phyloP scores from a whole-genome alignment of 1,284 basidiomycete genomes.

The Tremellales sp. region DNA sequence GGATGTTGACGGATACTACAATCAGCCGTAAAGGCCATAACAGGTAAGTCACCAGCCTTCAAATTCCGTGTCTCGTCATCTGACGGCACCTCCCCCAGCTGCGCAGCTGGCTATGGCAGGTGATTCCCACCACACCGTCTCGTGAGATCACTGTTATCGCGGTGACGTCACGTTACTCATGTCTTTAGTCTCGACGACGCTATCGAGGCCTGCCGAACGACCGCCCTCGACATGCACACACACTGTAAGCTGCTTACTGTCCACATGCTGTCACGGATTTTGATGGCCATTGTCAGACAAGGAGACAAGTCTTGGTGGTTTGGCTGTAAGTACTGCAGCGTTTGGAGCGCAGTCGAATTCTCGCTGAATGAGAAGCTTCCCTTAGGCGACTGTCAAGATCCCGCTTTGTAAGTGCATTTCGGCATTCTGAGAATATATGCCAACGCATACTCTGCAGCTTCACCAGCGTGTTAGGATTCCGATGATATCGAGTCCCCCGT shows the following conservation, averaged over 20 bases:
- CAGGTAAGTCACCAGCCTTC: slow-evolving; percentile 51
- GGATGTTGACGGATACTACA: slow-evolving; percentile 57
- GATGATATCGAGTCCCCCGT: not conserved
- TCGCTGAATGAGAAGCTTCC: slow-evolving; percentile 7
- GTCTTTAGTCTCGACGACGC: slow-evolving; percentile 89
- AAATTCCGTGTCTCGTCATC: not conserved
- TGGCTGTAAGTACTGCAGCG: slow-evolving; percentile 60
- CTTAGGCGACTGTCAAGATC: slow-evolving; percentile 66
- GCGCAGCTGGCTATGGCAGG: slow-evolving; percentile 91
- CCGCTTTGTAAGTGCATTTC: slow-evolving; percentile 54
- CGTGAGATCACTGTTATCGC: slow-evolving; percentile 9
- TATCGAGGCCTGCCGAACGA: slow-evolving; percentile 91
- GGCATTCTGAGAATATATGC: not conserved
- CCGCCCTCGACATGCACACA: slow-evolving; percentile 59
- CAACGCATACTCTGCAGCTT: slow-evolving; percentile 11
- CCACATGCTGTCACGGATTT: not conserved
- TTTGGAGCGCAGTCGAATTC: not conserved
- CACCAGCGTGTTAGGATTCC: slow-evolving; percentile 18
- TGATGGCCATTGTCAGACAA: slow-evolving; percentile 57
- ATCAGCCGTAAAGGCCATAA: slow-evolving; percentile 57
- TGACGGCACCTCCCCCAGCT: slow-evolving; percentile 56
- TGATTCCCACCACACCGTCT: slow-evolving; percentile 58
- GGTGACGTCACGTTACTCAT: slow-evolving; percentile 49
- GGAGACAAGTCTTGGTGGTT: slow-evolving; percentile 66
- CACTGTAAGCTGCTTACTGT: slow-evolving; percentile 30